These are phyloP conservation scores for Austropuccinia psidii DNA, from an alignment of 1,284 basidiomycete genomes.

Conservation along the genomic window DNA sequence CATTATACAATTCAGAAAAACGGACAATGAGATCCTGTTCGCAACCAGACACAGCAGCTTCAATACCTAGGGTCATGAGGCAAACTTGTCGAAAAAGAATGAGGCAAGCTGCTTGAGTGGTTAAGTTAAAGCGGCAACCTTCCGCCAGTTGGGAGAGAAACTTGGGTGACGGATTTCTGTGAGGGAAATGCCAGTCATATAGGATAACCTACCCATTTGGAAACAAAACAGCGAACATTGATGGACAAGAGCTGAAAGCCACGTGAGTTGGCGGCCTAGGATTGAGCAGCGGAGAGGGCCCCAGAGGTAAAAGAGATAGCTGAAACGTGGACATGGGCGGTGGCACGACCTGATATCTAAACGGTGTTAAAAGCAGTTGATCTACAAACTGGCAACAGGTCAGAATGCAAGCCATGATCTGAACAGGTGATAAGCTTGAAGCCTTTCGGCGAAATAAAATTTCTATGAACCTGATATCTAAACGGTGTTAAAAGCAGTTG, in stretches of 20 bases:
- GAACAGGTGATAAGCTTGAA: no score
- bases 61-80: background rate
- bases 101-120: background rate
- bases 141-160: background rate
- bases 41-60: no score
- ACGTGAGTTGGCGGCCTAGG: conserved; percentile 6
- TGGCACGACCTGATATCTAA: conserved; percentile 84
- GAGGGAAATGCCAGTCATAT: conserved; percentile 1
- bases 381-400: no score
- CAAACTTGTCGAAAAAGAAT: conserved; percentile 12
- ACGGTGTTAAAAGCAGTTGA: conserved; percentile 76
- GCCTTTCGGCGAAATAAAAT: no score
- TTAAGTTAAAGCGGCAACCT: background rate
- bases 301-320: no score
- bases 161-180: background rate
- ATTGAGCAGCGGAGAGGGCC: no score
- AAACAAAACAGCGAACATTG: conserved; percentile 3
- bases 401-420: no score
- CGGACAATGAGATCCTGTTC: conserved; percentile 11
- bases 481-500: conserved; percentile 82
- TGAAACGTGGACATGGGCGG: conserved; percentile 83
- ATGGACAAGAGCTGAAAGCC: conserved; percentile 16
- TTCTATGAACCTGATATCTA: conserved; percentile 74
- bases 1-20: conserved; percentile 3
- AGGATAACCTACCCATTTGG: background rate